phyloP scores from a whole-genome alignment of 1,284 basidiomycete genomes.

The Xerocomus nothofagi region DNA sequence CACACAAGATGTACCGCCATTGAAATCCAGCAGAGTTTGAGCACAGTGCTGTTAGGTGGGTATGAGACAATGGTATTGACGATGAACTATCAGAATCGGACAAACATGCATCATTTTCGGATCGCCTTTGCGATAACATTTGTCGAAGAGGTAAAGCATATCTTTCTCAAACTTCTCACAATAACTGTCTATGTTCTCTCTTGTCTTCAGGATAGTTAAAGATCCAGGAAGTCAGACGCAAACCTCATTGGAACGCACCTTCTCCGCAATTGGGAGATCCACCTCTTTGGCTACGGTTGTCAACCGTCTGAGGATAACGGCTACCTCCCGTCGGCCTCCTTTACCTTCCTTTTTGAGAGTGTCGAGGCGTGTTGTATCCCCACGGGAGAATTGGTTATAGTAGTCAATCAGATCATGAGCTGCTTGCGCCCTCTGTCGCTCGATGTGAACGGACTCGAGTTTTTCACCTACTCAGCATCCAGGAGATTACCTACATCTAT shows the following conservation, averaged over 20 bases:
- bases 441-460: conserved; percentile 91
- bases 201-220: conserved; percentile 51
- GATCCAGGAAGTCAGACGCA: neutral
- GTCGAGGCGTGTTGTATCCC: conserved; percentile 80
- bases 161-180: conserved; percentile 99
- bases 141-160: conserved; percentile 94
- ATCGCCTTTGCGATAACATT: conserved; percentile 93
- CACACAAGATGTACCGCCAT: conserved; percentile 94
- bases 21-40: conserved; percentile 95
- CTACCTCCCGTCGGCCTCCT: conserved; percentile 86
- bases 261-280: conserved; percentile 78
- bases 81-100: conserved; percentile 27
- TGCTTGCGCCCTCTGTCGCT: conserved; percentile 90
- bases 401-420: conserved; percentile 94
- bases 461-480: conserved; percentile 72
- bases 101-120: conserved; percentile 98
- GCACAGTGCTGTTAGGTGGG: conserved; percentile 79
- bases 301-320: conserved; percentile 85
- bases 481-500: conserved; percentile 10
- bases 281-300: conserved; percentile 91
- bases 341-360: conserved; percentile 82
- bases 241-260: conserved; percentile 47
- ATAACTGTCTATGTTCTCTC: conserved; percentile 90
- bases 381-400: conserved; percentile 90
- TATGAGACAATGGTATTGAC: conserved; percentile 13